Conservation (phyloP, 805 yeast genomes). For the Starmera quercuum region DNA sequence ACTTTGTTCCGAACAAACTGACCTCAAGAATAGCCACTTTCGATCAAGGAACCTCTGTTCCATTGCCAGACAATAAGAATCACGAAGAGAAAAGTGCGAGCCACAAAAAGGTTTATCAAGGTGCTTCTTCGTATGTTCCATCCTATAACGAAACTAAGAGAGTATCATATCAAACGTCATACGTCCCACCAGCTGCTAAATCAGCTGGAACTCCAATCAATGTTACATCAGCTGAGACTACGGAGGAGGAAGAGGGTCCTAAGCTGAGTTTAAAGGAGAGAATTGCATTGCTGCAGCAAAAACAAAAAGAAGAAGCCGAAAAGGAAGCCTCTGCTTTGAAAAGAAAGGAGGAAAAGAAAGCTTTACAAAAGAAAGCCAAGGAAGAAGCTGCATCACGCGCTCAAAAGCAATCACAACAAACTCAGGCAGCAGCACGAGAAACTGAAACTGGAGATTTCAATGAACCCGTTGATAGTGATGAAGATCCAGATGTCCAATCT, state of each 20-base stretch:
- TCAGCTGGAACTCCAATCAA: constrained; percentile 20
- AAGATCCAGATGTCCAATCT: not conserved
- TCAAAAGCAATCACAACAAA: not conserved
- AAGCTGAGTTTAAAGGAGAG: constrained; percentile 80
- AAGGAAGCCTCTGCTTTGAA: constrained; percentile 53
- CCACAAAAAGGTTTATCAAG: constrained; percentile 13
- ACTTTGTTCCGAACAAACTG: constrained; percentile 3
- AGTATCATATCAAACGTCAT: constrained; percentile 6
- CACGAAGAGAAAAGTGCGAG: constrained; percentile 4
- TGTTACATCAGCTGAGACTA: constrained; percentile 17
- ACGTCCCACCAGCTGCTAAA: constrained; percentile 20
- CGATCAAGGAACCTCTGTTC: constrained; percentile 5
- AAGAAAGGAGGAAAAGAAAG: constrained; percentile 44
- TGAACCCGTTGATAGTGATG: constrained; percentile 1
- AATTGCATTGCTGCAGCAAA: constrained; percentile 73
- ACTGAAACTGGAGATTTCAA: constrained; percentile 1
- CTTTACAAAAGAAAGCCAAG: constrained; percentile 21
- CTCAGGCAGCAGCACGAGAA: constrained; percentile 1
- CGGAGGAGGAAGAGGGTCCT: constrained; percentile 53
- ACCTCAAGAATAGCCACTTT: constrained; percentile 8
- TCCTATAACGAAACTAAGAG: constrained; percentile 14
- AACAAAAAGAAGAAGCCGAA: constrained; percentile 75
- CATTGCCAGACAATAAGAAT: constrained; percentile 8
- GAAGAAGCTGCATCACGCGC: not conserved
- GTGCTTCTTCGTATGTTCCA: constrained; percentile 21